A percentile compares a stretch with the other conserved stretches of the same genome.
These are phyloP conservation scores for Tetrapisispora pingtungensis DNA, from an alignment of 805 yeast species.

Conservation along the genomic window DNA sequence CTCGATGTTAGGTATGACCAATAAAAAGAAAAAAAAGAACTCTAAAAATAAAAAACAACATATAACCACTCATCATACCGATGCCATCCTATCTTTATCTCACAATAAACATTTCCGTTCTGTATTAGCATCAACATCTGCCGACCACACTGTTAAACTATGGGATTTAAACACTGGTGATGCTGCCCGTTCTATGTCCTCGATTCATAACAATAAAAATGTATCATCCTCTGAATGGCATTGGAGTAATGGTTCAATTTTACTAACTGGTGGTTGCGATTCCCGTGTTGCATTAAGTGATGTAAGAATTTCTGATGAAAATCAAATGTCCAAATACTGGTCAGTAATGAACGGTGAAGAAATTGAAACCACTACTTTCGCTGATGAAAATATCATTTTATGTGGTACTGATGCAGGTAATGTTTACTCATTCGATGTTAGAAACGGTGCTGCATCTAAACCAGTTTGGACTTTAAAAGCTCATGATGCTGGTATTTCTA, in stretches of 20 bases:
- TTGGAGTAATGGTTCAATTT: slow-evolving; percentile 49
- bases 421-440: slow-evolving; percentile 79
- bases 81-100: slow-evolving; percentile 81
- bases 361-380: slow-evolving; percentile 74
- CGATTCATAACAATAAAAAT: slow-evolving; percentile 64
- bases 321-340: slow-evolving; percentile 53
- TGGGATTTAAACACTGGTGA: slow-evolving; percentile 78
- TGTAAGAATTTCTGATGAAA: slow-evolving; percentile 61
- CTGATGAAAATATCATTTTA: slow-evolving; percentile 47
- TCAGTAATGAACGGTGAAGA: slow-evolving; percentile 62
- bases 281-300: slow-evolving; percentile 73
- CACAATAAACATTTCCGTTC: slow-evolving; percentile 76
- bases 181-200: slow-evolving; percentile 65
- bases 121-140: slow-evolving; percentile 87
- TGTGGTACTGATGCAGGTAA: slow-evolving; percentile 91
- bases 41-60: slow-evolving; percentile 43
- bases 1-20: slow-evolving; percentile 23
- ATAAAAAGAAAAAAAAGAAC: slow-evolving; percentile 42
- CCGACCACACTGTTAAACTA: slow-evolving; percentile 86
- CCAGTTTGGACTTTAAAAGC: slow-evolving; percentile 96
- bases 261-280: slow-evolving; percentile 92
- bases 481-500: slow-evolving; percentile 87
- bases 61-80: slow-evolving; percentile 74
- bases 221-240: slow-evolving; percentile 90
- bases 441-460: slow-evolving; percentile 42